phyloP scores from a whole-genome alignment of 192 early-diverging fungal species.

The Gryganskiella cystojenkinii region DNA sequence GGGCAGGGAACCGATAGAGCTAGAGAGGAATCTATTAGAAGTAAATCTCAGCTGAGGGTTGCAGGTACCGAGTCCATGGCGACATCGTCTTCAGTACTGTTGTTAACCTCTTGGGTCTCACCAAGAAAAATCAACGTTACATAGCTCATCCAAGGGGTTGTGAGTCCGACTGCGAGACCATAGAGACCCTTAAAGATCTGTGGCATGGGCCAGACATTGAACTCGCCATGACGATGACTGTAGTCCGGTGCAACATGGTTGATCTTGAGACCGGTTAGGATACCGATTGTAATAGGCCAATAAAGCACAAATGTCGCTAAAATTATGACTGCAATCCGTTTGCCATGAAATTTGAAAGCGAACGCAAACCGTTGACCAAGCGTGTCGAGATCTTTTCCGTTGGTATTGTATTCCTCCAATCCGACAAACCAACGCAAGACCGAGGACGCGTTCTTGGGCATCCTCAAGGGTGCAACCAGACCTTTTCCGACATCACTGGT shows the following conservation, averaged over 20 bases:
- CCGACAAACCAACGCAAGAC: slow-evolving; percentile 36
- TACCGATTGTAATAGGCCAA: slow-evolving; percentile 35
- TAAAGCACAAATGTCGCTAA: slow-evolving; percentile 12
- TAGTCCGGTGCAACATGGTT: slow-evolving; percentile 9
- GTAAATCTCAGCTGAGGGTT: no score
- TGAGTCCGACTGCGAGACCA: slow-evolving; percentile 11
- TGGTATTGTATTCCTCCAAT: slow-evolving; percentile 4
- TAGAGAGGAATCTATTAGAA: no score
- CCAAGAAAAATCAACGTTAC: slow-evolving; percentile 24
- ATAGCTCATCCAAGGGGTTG: slow-evolving; percentile 29
- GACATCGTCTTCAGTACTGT: no score
- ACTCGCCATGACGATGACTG: slow-evolving; percentile 12
- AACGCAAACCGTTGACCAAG: no score
- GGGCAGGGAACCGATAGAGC: no score
- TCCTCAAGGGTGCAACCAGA: slow-evolving; percentile 13
- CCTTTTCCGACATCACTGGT: slow-evolving; percentile 22
- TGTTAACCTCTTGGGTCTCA: slow-evolving; percentile 3
- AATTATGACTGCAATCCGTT: slow-evolving; percentile 5
- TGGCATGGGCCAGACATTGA: slow-evolving; percentile 37
- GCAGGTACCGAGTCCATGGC: no score
- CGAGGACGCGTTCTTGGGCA: slow-evolving; percentile 19
- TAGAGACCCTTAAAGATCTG: slow-evolving; percentile 36
- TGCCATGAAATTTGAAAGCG: slow-evolving; percentile 9
- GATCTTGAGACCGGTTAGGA: slow-evolving; percentile 22
- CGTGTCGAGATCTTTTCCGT: no score